These are phyloP conservation scores for Annulohypoxylon moriforme DNA, from an alignment of 495 filamentous ascomycete species.

Conservation along the genomic window DNA sequence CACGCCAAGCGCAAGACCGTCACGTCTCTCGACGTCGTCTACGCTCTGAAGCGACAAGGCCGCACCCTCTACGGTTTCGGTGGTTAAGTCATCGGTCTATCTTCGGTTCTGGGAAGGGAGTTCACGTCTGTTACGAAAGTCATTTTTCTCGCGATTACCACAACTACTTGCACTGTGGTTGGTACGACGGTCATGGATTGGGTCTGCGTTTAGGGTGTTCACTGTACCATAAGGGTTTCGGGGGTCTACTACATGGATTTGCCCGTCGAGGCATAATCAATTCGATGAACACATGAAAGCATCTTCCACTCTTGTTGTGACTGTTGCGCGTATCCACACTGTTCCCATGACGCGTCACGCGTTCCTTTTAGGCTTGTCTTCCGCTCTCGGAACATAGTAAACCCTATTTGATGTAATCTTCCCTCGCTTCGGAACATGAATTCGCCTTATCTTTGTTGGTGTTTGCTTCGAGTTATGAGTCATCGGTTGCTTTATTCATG, in stretches of 20 bases:
- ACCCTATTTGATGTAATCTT: background rate
- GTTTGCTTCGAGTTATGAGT: background rate
- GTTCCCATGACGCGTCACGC: background rate
- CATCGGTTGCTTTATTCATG: background rate
- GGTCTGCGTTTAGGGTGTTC: constrained; percentile 54
- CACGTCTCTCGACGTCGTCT: constrained; percentile 93
- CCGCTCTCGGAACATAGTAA: background rate
- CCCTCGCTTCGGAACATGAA: background rate
- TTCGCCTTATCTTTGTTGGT: background rate
- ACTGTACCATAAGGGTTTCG: constrained; percentile 52
- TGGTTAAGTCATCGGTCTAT: constrained; percentile 71
- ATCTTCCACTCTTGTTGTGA: constrained; percentile 14
- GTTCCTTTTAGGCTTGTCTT: background rate
- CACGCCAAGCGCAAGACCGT: constrained; percentile 98
- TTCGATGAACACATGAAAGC: constrained; percentile 40
- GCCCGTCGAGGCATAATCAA: constrained; percentile 46
- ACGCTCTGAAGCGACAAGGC: constrained; percentile 92
- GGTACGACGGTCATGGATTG: constrained; percentile 51
- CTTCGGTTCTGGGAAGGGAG: constrained; percentile 32
- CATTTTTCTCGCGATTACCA: constrained; percentile 43
- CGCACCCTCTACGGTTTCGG: constrained; percentile 97
- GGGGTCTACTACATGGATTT: constrained; percentile 41
- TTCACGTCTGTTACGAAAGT: constrained; percentile 52
- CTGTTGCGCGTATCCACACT: constrained; percentile 4
- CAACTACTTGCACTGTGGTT: constrained; percentile 41